Evolutionary conservation across 352 stramenopile genomes (phyloP), one percentile per base, ranked within the genome.

Genomic region (Phytophthora tubulina): DNA sequence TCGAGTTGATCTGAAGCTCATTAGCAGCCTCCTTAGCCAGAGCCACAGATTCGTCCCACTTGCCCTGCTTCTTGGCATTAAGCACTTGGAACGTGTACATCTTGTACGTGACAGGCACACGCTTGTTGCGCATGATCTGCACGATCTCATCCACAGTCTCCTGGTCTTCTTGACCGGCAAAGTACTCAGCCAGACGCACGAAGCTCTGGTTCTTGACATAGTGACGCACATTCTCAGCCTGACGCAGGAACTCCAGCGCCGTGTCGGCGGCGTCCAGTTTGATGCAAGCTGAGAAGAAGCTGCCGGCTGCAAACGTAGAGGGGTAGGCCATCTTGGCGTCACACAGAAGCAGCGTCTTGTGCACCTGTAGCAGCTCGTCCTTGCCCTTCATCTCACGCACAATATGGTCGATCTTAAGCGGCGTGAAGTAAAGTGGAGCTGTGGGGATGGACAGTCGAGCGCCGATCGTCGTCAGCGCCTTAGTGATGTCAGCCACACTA

Each of bases 181-280:
- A 94, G 75, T 93, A 73, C 70, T 82, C 69, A n/a, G 86, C 88
- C 31, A 96, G 72, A 32, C 86, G 86, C 65, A 94, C 82, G 45
- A 92, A 76, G 71, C 84, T 94, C 61, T 90, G 83, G 76, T 88
- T 94, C 62, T 84, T 88, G 13, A 96, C 72, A 74, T 94, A 93
- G 73, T 91, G 80, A 55, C 82, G 81, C 68, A 92, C 62, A 58
- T 93, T 88, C 78, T 90, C 80, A 15, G 85, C 88, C 61, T 81
- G 58, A 33, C 78, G 82, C 73, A 96, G 49, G 66, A 92, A 93
- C 17, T 91, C 82, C 17, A 96, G 74, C 63, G 89, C 89, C 55
- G 86, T 65, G 52, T 94, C 85, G 31, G 84, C 75, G 9, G 63
- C 63, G 55, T 85, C 67, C 27, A 80, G 78, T 62, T 93, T 91